Evolutionary conservation across 129 eudicot species (phyloP), one percentile per base, ranked within the genome.

Genomic region (Ambrosia trifida): DNA sequence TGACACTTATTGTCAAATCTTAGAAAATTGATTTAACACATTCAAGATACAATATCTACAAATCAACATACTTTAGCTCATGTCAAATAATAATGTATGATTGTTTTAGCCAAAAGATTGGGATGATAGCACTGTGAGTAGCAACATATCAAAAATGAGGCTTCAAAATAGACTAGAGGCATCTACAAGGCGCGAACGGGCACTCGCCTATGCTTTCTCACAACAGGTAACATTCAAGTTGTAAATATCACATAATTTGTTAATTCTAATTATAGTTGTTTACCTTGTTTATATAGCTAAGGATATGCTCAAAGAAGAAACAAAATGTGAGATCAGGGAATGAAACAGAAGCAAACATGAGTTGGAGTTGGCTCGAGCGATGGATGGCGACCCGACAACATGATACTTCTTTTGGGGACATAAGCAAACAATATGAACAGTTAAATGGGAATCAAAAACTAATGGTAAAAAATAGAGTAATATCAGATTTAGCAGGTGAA

Each of bases 361-460:
- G 97, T 31, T 87, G 91, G 95, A 91, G 82, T 79, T 91, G 96
- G 97, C 84, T 91, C 9, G 97, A 91, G 74, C 83, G 97, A 66
- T 91, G 97, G 97, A 91, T 91, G 97, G 97, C 95, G 8, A 89
- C 97, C 28, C 89, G 95, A 24, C 85, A 81, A 60, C 88, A 85
- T 17, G 96, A 91, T 41, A 84, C 68, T 44, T 72, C 83, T 16
- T 76, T 80, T 6, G 77, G 73, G 9, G 88, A 85, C 43, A 70
- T 67, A 41, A 83, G 79, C 76, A 83, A 80, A 81, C 86, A 78
- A 51, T 62, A 73, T 70, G 89, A 76, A 17, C 74, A 80, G 35
- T 56, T 73, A 32, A 72, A 72, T 18, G 80, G 51, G 50, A 76
- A 73, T 63, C 80, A 69, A 72, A 79, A 73, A 28, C 52, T 78